Evolutionary conservation across 2,329 filamentous ascomycete genomes (phyloP), one percentile per base, ranked within the genome.

Genomic region (Penicillium digitatum): DNA sequence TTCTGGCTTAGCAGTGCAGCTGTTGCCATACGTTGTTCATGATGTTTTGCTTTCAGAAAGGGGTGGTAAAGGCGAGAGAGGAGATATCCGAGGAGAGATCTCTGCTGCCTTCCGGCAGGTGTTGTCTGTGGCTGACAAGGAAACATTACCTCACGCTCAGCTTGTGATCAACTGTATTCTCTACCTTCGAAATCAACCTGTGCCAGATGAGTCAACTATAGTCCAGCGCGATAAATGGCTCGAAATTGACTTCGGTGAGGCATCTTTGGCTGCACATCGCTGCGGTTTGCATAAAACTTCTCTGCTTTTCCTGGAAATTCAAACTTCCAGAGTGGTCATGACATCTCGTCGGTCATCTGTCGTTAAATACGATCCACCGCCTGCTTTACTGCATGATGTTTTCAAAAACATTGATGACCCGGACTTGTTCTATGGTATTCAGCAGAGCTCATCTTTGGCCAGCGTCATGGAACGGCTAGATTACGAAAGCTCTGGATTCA

Each of bases 341-440:
- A 74, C 79, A 18, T 87, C 87, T 40, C 81, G 89, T 55, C 83
- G 89, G 47, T 87, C 88, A 9, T 90, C 87, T 2, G 74, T 78
- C 3, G 67, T 78, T 45, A 78, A 81, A 70, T 72, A 61, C 61
- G 69, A 78, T 44, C 76, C 85, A 26, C 82, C 89, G 7, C 80
- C 82, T 3, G 84, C 89, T 29, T 79, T 95, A 1, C 78, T 97
- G 12, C 80, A 96, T 42, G 79, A 82, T 0, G 92, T 99, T 3
- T 99, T 94, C 70, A 88, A 90, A 68, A 93, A 90, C 57, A 88
- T 99, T 44, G 92, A 96, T 67, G 95, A 99, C 66, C 93, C 92
- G 1, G 94, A 99, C 71, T 87, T 91, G 0, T 99, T 95, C 71
- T 99, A 99, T 68, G 95, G 94, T 4, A 81, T 96, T 8, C 84